Evolutionary conservation across 2,329 filamentous ascomycete species (phyloP), one percentile per base, ranked within the genome.

Genomic region (Fusarium stilboides): DNA sequence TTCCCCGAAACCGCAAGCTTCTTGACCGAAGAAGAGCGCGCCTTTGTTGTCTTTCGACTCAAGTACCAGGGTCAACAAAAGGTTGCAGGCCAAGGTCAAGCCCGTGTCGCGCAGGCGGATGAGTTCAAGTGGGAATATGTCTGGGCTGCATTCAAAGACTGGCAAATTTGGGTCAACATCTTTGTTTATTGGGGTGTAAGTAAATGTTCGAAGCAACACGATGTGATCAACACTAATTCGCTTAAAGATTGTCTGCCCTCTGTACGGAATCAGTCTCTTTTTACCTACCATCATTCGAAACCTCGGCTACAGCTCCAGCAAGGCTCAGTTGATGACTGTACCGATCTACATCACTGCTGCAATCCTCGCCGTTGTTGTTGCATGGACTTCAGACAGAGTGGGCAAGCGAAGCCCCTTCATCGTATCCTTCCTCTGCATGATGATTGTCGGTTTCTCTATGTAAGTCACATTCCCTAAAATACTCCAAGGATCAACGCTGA

Each of bases 1-100:
- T 97, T 94, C 71, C 94, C 94, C 0, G 92, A 94, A 67, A 89
- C 92, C 24, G 92, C 93, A 1, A 86, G 72, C 0, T 97, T 97
- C 76, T 84, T 97, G 22, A 89, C 88, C 0, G 86, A 89, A 10
- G 86, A 88, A 34, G 93, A 97, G 72, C 87, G 91, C 4, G 86
- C 85, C 1, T 89, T 93, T 46, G 91, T 96, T 0, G 81, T 94
- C 4, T 86, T 87, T 17, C 87, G 94, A 1, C 82, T 97, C 22
- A 90, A 89, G 62, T 86, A 86, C 19, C 93, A 97, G 82, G 80
- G 80, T 8, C 80, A 83, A 43, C 61, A 65, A 5, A 54, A 58
- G 72, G 20, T 53, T 36, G 56, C 24, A 3, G 63, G 36, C 44
- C 68, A 42, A 51, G 69, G 20, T 0, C 71, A 68, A 2, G 58